These are phyloP conservation scores for Geosmithia morbida DNA, from an alignment of 2,329 filamentous ascomycete genomes.

Conservation along the genomic window DNA sequence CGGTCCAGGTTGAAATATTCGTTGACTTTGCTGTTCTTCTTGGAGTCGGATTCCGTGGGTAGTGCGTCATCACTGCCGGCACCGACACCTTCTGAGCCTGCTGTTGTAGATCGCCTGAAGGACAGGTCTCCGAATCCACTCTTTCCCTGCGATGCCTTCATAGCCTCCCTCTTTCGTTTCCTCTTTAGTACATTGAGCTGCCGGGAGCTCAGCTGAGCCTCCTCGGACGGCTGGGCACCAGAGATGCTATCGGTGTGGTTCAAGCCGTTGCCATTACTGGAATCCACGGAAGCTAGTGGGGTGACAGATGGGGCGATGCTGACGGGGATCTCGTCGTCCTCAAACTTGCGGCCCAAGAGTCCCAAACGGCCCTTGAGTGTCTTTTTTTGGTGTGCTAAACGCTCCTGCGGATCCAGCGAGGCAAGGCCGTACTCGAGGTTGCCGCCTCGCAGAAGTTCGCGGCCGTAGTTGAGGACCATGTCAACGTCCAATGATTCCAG, in stretches of 20 bases:
- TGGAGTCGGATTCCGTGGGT: conserved; percentile 32
- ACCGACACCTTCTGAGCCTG: conserved; percentile 44
- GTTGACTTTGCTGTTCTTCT: conserved; percentile 48
- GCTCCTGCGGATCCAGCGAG: conserved; percentile 64
- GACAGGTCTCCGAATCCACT: conserved; percentile 81
- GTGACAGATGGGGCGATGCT: conserved; percentile 21
- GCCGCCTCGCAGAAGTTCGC: conserved; percentile 70
- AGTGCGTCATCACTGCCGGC: conserved; percentile 37
- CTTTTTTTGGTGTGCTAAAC: conserved; percentile 80
- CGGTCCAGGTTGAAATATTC: conserved; percentile 91
- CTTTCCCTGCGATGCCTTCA: conserved; percentile 75
- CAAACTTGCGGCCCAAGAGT: conserved; percentile 67
- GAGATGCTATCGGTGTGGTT: conserved; percentile 19
- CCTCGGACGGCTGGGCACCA: conserved; percentile 35
- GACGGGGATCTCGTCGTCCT: conserved; percentile 61
- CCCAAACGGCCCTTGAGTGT: conserved; percentile 71
- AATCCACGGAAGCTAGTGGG: conserved; percentile 30
- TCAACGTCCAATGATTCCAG: conserved; percentile 65
- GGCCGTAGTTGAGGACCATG: conserved; percentile 69
- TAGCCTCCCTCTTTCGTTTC: conserved; percentile 81
- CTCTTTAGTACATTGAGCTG: conserved; percentile 91
- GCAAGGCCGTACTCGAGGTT: conserved; percentile 78
- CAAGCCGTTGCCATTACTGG: conserved; percentile 17
- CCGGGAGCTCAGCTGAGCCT: conserved; percentile 69
- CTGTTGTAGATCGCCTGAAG: conserved; percentile 45